These are phyloP conservation scores for Penicillium fuscoglaucum DNA, from an alignment of 2,329 filamentous ascomycete species.

Conservation along the genomic window DNA sequence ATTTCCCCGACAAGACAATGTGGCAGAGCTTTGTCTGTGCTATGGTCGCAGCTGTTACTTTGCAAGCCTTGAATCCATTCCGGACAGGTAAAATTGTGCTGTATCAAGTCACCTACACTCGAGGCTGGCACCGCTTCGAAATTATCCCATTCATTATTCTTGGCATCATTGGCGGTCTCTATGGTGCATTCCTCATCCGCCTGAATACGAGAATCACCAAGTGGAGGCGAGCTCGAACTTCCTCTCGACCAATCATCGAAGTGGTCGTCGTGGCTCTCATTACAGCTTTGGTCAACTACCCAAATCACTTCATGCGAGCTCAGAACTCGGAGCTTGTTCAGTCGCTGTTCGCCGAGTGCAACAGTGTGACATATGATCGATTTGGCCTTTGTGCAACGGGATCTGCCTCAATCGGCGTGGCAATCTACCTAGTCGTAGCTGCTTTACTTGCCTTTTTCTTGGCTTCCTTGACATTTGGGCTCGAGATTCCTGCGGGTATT, in stretches of 20 bases:
- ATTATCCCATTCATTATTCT: conserved; percentile 83
- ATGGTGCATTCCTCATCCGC: conserved; percentile 92
- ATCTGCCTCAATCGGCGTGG: conserved; percentile 76
- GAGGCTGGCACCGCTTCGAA: conserved; percentile 92
- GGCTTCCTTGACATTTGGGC: conserved; percentile 83
- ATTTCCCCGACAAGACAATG: conserved; percentile 99
- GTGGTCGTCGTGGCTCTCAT: conserved; percentile 76
- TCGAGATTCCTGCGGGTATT: conserved; percentile 92
- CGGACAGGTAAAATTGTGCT: conserved; percentile 92
- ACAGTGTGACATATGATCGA: conserved; percentile 75
- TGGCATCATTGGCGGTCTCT: conserved; percentile 87
- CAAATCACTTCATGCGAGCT: conserved; percentile 93
- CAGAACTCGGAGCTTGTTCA: conserved; percentile 90
- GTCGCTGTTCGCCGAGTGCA: conserved; percentile 88
- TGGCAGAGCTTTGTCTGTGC: conserved; percentile 99
- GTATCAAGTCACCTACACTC: conserved; percentile 92
- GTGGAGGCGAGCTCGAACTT: conserved; percentile 71
- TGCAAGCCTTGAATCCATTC: conserved; percentile 93
- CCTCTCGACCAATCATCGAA: conserved; percentile 74
- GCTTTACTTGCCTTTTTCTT: conserved; percentile 82
- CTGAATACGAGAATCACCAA: conserved; percentile 82
- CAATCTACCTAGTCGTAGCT: conserved; percentile 79
- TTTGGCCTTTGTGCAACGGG: conserved; percentile 89
- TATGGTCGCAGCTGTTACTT: conserved; percentile 93
- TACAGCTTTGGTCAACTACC: conserved; percentile 89